Evolutionary conservation across 2,329 filamentous ascomycete species (phyloP).

Genomic region (Xylaria sp.): DNA sequence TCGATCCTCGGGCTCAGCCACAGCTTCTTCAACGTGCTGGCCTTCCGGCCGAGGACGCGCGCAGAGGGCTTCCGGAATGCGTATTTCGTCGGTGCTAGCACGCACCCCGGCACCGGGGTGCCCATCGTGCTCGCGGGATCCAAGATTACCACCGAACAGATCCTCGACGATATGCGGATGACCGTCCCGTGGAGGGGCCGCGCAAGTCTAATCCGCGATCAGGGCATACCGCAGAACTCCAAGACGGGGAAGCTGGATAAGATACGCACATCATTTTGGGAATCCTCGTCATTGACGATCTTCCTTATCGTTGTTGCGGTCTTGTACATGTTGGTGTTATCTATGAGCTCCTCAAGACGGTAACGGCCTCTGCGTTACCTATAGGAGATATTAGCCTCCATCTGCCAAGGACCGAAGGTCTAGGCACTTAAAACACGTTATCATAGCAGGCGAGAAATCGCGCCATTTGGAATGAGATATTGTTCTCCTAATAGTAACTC

Average conservation of each 20-base stretch:
- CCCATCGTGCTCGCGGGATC: constrained; percentile 78
- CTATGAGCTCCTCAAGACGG: not conserved
- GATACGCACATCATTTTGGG: constrained; percentile 32
- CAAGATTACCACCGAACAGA: constrained; percentile 65
- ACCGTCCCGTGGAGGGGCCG: constrained; percentile 47
- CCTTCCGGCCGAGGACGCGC: constrained; percentile 70
- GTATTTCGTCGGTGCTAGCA: constrained; percentile 80
- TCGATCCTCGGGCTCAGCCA: constrained; percentile 78
- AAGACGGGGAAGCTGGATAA: constrained; percentile 37
- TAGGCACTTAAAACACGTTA: not conserved
- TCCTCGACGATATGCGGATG: constrained; percentile 52
- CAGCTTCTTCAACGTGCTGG: constrained; percentile 78
- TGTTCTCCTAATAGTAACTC: not conserved
- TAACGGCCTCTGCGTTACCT: not conserved
- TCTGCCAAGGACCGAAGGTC: not conserved
- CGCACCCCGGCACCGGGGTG: constrained; percentile 80
- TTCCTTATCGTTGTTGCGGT: constrained; percentile 25
- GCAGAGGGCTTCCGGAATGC: constrained; percentile 61
- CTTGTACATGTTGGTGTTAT: constrained; percentile 13
- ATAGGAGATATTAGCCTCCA: not conserved
- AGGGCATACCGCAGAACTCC: constrained; percentile 35
- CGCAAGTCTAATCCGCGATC: constrained; percentile 32
- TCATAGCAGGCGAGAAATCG: no score
- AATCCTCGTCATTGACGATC: constrained; percentile 3
- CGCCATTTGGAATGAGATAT: not conserved